Evolutionary conservation across 768 basidiomycete genomes (phyloP).

Genomic region (Mycena crocata): DNA sequence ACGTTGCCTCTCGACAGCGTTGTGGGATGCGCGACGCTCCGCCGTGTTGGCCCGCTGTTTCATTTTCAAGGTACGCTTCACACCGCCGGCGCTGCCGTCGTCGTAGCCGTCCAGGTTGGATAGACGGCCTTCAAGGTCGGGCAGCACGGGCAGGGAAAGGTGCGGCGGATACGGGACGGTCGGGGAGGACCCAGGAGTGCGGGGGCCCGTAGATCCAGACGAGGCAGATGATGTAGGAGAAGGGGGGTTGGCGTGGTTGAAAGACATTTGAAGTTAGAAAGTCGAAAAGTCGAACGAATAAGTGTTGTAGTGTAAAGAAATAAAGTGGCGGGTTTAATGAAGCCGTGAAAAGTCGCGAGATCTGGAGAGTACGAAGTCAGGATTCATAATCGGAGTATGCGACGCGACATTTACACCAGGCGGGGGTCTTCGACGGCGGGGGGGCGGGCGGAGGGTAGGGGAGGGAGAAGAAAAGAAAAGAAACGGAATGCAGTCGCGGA

Average conservation of each 20-base stretch:
- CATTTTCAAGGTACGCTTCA: slow-evolving; percentile 34
- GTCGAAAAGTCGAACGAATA: slow-evolving; percentile 18
- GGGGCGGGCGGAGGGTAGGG: slow-evolving; percentile 17
- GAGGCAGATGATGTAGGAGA: slow-evolving; percentile 38
- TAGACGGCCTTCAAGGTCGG: slow-evolving; percentile 31
- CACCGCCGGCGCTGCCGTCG: slow-evolving; percentile 29
- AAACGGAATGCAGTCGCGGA: slow-evolving; percentile 15
- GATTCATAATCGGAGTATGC: neutral
- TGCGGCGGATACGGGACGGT: slow-evolving; percentile 23
- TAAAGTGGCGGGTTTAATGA: slow-evolving; percentile 35
- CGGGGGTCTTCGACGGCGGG: slow-evolving; percentile 30
- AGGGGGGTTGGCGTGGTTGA: slow-evolving; percentile 28
- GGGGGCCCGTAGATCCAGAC: slow-evolving; percentile 28
- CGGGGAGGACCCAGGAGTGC: slow-evolving; percentile 24
- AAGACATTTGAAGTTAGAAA: slow-evolving; percentile 29
- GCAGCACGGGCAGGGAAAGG: slow-evolving; percentile 30
- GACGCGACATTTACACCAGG: slow-evolving; percentile 29
- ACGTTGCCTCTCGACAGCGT: slow-evolving; percentile 81
- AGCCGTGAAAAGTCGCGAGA: slow-evolving; percentile 36
- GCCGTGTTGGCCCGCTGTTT: slow-evolving; percentile 74
- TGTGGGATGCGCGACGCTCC: slow-evolving; percentile 83
- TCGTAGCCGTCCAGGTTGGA: slow-evolving; percentile 31
- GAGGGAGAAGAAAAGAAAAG: slow-evolving; percentile 22
- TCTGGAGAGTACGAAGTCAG: slow-evolving; percentile 17
- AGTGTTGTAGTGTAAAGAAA: slow-evolving; percentile 29